A percentile compares a stretch with the other conserved stretches of the same genome.
phyloP scores from a whole-genome alignment of 768 basidiomycete genomes.

The Phanerochaete sordida region DNA sequence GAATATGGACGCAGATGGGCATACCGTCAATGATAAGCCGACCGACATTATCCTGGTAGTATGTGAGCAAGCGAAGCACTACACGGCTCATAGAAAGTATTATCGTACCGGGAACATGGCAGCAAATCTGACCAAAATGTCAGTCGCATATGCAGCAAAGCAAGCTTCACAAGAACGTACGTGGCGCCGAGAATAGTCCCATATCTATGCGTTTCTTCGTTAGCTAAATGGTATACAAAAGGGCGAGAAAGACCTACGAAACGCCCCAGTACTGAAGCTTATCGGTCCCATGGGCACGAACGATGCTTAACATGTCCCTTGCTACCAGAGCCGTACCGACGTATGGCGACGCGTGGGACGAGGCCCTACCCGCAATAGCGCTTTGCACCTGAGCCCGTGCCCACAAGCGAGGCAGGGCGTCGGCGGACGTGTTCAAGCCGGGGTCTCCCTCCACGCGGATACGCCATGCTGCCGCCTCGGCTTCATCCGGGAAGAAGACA shows the following conservation, averaged over 20 bases:
- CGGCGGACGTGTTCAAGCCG: neutral
- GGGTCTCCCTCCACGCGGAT: neutral
- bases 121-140: conserved; percentile 21
- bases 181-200: conserved; percentile 17
- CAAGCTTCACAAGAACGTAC: neutral
- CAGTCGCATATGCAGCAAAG: neutral
- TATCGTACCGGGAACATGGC: conserved; percentile 26
- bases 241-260: conserved; percentile 16
- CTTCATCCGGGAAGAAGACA: neutral
- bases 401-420: neutral
- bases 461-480: conserved; percentile 4
- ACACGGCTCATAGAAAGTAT: neutral
- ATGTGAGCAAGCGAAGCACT: neutral
- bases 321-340: conserved; percentile 27
- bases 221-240: conserved; percentile 7
- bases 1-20: neutral
- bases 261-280: conserved; percentile 30
- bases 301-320: conserved; percentile 30
- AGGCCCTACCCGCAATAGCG: neutral
- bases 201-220: conserved; percentile 26
- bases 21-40: conserved; percentile 28
- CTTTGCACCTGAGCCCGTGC: neutral
- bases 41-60: conserved; percentile 23
- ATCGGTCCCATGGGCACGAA: conserved; percentile 23
- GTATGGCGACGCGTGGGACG: conserved; percentile 2